phyloP scores from a whole-genome alignment of 169 alveolate genomes.

The Haemoproteus tartakovskyi region DNA sequence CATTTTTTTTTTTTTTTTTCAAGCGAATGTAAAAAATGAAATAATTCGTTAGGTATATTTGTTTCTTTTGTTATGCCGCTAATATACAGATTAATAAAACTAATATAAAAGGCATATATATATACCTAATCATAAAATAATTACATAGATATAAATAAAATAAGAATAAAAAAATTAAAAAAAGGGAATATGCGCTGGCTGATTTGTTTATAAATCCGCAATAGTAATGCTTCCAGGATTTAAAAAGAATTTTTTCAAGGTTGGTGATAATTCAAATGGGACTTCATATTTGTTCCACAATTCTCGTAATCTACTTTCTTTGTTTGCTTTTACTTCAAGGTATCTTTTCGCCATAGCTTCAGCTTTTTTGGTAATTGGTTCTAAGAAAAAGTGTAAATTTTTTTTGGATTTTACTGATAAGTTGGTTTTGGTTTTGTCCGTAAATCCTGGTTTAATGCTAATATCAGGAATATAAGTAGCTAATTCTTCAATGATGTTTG shows the following conservation, averaged over 20 bases:
- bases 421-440: constrained; percentile 12
- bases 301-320: constrained; percentile 40
- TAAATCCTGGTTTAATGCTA: constrained; percentile 41
- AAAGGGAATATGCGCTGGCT: too few species aligned
- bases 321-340: constrained; percentile 24
- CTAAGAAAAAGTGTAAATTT: constrained; percentile 18
- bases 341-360: constrained; percentile 17
- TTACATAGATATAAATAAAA: too few species aligned
- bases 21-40: too few species aligned
- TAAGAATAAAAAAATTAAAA: too few species aligned
- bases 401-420: constrained; percentile 33
- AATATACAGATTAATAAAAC: too few species aligned
- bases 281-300: constrained; percentile 53
- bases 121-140: too few species aligned
- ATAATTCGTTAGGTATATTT: too few species aligned
- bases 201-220: constrained; percentile 18
- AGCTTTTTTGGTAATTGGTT: constrained; percentile 32
- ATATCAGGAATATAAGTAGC: constrained; percentile 25
- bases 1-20: too few species aligned
- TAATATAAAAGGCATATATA: too few species aligned
- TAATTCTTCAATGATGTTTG: constrained; percentile 13
- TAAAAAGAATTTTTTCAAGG: constrained; percentile 24
- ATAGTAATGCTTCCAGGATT: constrained; percentile 26
- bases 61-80: too few species aligned
- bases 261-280: constrained; percentile 35